Evolutionary conservation across 768 basidiomycete species (phyloP).

Genomic region (Leucocoprinus leucothites): DNA sequence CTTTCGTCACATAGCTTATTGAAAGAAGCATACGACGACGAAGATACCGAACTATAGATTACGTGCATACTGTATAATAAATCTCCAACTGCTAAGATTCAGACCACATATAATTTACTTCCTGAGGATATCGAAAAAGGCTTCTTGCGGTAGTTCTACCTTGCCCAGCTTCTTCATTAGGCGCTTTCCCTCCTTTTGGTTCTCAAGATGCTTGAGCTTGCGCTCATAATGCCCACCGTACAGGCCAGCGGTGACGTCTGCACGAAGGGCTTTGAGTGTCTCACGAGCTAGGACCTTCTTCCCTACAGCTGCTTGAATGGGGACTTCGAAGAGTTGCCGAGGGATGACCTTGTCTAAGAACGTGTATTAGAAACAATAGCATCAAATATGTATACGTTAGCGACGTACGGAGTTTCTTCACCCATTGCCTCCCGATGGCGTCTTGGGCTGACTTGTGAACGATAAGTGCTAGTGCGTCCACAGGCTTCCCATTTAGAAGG

Average conservation of each 20-base stretch:
- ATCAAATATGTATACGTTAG: neutral
- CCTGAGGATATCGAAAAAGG: conserved; percentile 88
- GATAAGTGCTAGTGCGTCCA: conserved; percentile 92
- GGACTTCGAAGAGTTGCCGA: conserved; percentile 88
- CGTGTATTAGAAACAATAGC: neutral
- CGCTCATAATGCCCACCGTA: conserved; percentile 96
- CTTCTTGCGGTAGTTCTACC: conserved; percentile 91
- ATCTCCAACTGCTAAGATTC: conserved; percentile 13
- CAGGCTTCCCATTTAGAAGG: conserved; percentile 81
- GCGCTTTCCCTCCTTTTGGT: conserved; percentile 92
- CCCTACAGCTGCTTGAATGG: conserved; percentile 92
- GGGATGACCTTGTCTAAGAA: conserved; percentile 84
- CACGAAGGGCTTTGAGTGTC: conserved; percentile 79
- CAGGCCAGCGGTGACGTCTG: conserved; percentile 91
- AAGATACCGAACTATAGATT: conserved; percentile 76
- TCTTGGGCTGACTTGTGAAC: conserved; percentile 82
- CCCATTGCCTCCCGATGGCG: conserved; percentile 77
- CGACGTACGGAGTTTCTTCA: conserved; percentile 83
- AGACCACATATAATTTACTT: conserved; percentile 34
- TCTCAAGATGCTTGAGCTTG: conserved; percentile 83
- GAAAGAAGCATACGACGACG: conserved; percentile 95
- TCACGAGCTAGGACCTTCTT: conserved; percentile 87
- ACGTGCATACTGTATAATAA: conserved; percentile 17
- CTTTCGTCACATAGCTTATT: conserved; percentile 51
- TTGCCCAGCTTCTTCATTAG: conserved; percentile 85